Percentiles rank a stretch among this genome's conserved stretches.
Evolutionary conservation across 2,329 filamentous ascomycete genomes (phyloP).

Genomic region (Stachybotrys chlorohalonatus): DNA sequence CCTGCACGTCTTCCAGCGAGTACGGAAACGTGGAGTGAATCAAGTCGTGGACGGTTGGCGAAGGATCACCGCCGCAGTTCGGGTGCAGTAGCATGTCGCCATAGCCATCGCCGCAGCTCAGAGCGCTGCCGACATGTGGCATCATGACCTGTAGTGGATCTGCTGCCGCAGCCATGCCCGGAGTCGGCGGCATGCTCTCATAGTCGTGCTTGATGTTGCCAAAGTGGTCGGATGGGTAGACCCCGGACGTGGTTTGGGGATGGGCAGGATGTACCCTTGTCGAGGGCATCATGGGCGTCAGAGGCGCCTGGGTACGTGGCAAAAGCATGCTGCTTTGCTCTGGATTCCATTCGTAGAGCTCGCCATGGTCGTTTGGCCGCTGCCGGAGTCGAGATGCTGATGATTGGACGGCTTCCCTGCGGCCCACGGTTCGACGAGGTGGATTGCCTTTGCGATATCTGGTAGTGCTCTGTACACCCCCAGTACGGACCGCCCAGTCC

Average conservation of each 20-base stretch:
- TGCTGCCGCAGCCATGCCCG: background rate
- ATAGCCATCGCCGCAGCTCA: too few relatives aligned
- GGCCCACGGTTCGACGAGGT: slow-evolving; percentile 8
- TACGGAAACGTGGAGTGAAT: background rate
- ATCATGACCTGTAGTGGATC: background rate
- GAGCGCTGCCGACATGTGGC: background rate
- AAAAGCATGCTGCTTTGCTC: background rate
- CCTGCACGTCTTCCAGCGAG: background rate
- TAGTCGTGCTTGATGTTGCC: background rate
- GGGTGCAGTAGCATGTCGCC: background rate
- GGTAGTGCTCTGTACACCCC: slow-evolving; percentile 78
- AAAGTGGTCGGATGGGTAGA: background rate
- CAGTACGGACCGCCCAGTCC: slow-evolving; percentile 52
- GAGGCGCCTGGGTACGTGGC: background rate
- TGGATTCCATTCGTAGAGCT: background rate
- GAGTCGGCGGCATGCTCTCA: background rate
- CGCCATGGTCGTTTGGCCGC: slow-evolving; percentile 1
- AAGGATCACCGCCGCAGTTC: background rate
- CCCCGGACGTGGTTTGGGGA: background rate
- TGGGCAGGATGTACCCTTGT: background rate
- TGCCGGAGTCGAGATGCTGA: slow-evolving; percentile 1
- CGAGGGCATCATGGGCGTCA: background rate
- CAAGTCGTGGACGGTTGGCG: background rate
- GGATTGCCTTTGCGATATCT: slow-evolving; percentile 53
- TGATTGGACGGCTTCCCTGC: background rate